Evolutionary conservation across 805 yeast species (phyloP).

Genomic region (Candida ipomoeae): DNA sequence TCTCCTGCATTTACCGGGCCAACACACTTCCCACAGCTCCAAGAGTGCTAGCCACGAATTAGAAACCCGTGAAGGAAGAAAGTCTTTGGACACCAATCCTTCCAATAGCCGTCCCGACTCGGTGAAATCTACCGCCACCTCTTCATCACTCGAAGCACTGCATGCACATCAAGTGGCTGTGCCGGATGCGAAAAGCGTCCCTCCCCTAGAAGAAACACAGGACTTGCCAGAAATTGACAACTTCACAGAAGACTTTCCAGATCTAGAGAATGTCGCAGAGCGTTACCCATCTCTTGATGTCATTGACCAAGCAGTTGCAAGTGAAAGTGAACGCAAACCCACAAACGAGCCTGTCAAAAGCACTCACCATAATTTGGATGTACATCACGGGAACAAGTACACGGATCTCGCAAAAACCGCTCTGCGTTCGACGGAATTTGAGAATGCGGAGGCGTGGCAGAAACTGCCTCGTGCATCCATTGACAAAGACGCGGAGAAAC

Average conservation of each 20-base stretch:
- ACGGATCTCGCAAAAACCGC: neutral
- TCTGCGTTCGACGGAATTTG: slow-evolving; percentile 1
- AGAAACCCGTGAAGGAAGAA: neutral
- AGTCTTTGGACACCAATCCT: neutral
- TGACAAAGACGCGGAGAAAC: slow-evolving; percentile 31
- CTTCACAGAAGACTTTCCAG: slow-evolving; percentile 20
- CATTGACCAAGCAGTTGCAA: slow-evolving; percentile 9
- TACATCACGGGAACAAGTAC: neutral
- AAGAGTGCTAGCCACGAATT: neutral
- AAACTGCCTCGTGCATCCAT: slow-evolving; percentile 17
- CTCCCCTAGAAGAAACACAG: neutral
- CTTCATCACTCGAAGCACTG: neutral
- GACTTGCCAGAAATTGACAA: neutral
- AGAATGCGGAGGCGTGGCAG: slow-evolving; percentile 35
- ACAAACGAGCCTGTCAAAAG: neutral
- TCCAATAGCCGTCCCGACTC: slow-evolving; percentile 2
- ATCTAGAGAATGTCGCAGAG: slow-evolving; percentile 45
- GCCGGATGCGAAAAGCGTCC: neutral
- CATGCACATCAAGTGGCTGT: neutral
- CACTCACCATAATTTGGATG: neutral
- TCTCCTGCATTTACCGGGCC: slow-evolving; percentile 7
- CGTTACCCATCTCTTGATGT: slow-evolving; percentile 50
- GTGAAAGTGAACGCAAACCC: neutral
- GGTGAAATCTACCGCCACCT: neutral
- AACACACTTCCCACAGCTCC: slow-evolving; percentile 5